These are phyloP conservation scores for Royoungia palumana DNA, from an alignment of 768 basidiomycete species.

Conservation along the genomic window DNA sequence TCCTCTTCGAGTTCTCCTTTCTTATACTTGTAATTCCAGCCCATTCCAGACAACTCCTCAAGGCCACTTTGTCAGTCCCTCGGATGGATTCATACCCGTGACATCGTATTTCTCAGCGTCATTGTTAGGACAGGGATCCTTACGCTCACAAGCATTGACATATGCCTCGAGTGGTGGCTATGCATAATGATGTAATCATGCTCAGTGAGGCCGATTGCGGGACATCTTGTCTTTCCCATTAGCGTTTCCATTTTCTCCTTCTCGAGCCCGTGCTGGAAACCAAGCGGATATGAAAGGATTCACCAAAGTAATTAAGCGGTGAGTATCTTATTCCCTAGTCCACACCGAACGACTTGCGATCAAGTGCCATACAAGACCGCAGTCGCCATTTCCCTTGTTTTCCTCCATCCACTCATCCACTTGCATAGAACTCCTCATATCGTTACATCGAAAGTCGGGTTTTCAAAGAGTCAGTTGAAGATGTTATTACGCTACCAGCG, in stretches of 20 bases:
- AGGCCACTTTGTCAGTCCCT: too few species aligned
- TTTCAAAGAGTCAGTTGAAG: conserved; percentile 77
- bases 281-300: conserved; percentile 72
- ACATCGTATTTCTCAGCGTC: too few species aligned
- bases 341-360: neutral
- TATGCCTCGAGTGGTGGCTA: too few species aligned
- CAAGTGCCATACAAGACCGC: conserved; percentile 1
- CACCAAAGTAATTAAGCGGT: conserved; percentile 76
- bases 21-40: too few species aligned
- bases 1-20: too few species aligned
- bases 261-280: neutral
- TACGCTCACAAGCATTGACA: too few species aligned
- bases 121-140: too few species aligned
- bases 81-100: too few species aligned
- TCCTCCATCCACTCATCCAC: conserved; percentile 8
- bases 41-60: too few species aligned
- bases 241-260: neutral
- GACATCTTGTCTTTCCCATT: neutral
- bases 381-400: conserved; percentile 3
- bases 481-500: neutral
- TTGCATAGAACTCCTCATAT: conserved; percentile 79
- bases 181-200: too few species aligned
- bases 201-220: neutral
- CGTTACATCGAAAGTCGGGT: conserved; percentile 82
- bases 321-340: conserved; percentile 15